phyloP scores from a whole-genome alignment of 2,329 filamentous ascomycete genomes.

The Arthroderma uncinatum region DNA sequence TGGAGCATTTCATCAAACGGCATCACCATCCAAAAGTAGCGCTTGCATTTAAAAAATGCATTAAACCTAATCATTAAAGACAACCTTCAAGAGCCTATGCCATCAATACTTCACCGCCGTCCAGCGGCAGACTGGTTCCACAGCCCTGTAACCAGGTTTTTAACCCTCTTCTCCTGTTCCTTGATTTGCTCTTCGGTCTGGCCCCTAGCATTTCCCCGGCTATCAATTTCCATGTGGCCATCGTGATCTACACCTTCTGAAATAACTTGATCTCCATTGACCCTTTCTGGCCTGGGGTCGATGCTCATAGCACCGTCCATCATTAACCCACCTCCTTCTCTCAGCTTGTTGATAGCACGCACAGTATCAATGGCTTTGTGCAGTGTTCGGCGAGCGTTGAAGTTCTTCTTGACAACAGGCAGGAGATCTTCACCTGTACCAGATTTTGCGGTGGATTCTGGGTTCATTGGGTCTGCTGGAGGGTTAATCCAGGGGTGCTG shows the following conservation, averaged over 20 bases:
- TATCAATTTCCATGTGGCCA: constrained; percentile 45
- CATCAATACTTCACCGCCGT: constrained; percentile 12
- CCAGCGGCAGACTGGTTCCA: constrained; percentile 35
- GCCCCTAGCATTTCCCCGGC: constrained; percentile 47
- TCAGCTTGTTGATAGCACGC: constrained; percentile 55
- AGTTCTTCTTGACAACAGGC: constrained; percentile 59
- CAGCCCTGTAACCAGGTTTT: constrained; percentile 47
- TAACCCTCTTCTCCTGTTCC: constrained; percentile 49
- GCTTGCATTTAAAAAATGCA: not conserved
- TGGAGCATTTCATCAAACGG: not conserved
- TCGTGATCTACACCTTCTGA: constrained; percentile 24
- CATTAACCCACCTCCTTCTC: constrained; percentile 51
- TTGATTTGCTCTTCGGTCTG: constrained; percentile 53
- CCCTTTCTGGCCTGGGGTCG: constrained; percentile 42
- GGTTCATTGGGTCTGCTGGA: constrained; percentile 37
- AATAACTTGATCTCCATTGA: constrained; percentile 34
- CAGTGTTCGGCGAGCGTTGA: constrained; percentile 53
- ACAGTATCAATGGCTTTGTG: constrained; percentile 60
- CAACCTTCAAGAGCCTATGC: not conserved
- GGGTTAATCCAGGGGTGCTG: constrained; percentile 55
- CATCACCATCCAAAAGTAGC: no score
- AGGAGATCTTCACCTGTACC: constrained; percentile 45
- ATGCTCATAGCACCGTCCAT: constrained; percentile 50
- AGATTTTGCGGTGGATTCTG: constrained; percentile 21
- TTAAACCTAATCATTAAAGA: not conserved